phyloP scores from a whole-genome alignment of 2,329 filamentous ascomycete genomes.

The Scedosporium boydii region DNA sequence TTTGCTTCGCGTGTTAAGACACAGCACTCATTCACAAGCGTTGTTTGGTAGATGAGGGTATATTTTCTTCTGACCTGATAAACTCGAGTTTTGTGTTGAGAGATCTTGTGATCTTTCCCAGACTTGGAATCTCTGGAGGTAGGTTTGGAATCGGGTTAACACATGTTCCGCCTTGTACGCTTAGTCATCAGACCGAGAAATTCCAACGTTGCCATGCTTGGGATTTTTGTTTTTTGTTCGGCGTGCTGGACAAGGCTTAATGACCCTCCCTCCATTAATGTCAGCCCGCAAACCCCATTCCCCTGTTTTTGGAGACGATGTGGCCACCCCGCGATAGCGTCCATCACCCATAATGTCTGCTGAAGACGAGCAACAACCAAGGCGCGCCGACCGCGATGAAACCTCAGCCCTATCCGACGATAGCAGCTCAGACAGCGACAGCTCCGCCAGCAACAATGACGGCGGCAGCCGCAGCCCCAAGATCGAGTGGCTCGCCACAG shows the following conservation, averaged over 20 bases:
- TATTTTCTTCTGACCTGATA: too few species aligned
- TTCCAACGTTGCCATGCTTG: too few species aligned
- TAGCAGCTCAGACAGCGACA: conserved; percentile 21
- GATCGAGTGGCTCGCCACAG: conserved; percentile 63
- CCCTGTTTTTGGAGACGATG: not conserved
- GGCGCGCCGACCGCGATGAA: not conserved
- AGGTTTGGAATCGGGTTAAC: too few species aligned
- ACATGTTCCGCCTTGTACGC: too few species aligned
- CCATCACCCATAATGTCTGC: not conserved
- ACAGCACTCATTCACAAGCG: too few species aligned
- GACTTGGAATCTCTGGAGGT: too few species aligned
- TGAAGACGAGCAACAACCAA: not conserved
- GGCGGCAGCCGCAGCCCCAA: conserved; percentile 17
- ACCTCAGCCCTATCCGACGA: not conserved
- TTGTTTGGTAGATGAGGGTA: too few species aligned
- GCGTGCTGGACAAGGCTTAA: not conserved
- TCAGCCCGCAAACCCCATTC: not conserved
- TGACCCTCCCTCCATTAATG: not conserved
- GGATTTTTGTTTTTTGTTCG: not conserved
- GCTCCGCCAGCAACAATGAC: conserved; percentile 21
- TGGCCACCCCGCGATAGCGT: not conserved
- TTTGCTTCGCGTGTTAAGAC: too few species aligned
- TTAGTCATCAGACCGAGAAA: too few species aligned
- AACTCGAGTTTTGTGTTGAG: too few species aligned
- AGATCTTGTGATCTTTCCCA: too few species aligned